A percentile compares a stretch with the other conserved stretches of the same genome.
Conservation (phyloP, 129 eudicot genomes). For the Flaveria trinervia region DNA sequence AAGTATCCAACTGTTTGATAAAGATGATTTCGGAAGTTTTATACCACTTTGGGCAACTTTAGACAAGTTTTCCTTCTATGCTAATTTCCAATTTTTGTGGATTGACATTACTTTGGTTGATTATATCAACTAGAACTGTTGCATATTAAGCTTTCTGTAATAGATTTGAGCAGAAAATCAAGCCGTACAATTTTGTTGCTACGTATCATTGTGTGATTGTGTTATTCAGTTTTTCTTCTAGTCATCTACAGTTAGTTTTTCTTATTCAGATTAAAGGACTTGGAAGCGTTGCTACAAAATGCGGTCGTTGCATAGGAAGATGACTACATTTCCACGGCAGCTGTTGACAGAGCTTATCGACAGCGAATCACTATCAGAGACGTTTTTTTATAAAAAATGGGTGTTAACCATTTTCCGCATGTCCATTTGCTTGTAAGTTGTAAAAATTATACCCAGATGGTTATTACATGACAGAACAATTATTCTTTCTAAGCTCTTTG, state of each 20-base stretch:
- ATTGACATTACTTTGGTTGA: neutral
- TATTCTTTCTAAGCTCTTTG: neutral
- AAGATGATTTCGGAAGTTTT: too few species aligned
- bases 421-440: slow-evolving; percentile 4
- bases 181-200: neutral
- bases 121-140: neutral
- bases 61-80: neutral
- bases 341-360: neutral
- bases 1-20: neutral
- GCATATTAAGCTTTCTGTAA: neutral
- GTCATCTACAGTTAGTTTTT: neutral
- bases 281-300: slow-evolving; percentile 70
- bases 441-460: neutral
- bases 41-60: neutral
- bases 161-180: neutral
- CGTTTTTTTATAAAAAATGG: neutral
- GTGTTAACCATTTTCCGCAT: neutral
- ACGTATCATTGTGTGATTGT: neutral
- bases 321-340: neutral
- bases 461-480: neutral
- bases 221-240: neutral
- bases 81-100: neutral
- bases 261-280: slow-evolving; percentile 63
- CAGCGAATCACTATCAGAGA: neutral
- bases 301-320: slow-evolving; percentile 41